phyloP scores from a whole-genome alignment of 2,329 filamentous ascomycete genomes.

The Talaromyces amestolkiae region DNA sequence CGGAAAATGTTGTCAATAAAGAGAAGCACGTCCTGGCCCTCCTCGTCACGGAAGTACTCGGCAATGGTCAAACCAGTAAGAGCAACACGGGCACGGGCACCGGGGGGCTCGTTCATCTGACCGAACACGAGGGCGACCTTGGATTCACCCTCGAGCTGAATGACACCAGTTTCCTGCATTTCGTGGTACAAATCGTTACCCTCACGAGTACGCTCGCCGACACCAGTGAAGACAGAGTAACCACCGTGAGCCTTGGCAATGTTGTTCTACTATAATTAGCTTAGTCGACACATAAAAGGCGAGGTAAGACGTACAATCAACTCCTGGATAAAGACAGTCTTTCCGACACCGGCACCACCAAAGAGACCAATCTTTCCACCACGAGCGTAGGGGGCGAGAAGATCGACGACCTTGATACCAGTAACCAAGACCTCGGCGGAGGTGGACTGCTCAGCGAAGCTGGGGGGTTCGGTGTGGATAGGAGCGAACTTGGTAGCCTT shows the following conservation, averaged over 20 bases:
- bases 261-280: slow-evolving; percentile 69
- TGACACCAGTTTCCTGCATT: slow-evolving; percentile 99
- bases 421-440: slow-evolving; percentile 94
- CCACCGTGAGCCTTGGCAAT: slow-evolving; percentile 99
- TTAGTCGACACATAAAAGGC: background rate
- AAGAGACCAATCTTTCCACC: slow-evolving; percentile 99
- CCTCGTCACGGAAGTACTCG: slow-evolving; percentile 78
- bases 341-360: slow-evolving; percentile 99
- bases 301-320: slow-evolving; percentile 66
- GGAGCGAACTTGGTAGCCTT: slow-evolving; percentile 83
- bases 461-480: slow-evolving; percentile 91
- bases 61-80: slow-evolving; percentile 71
- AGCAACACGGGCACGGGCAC: slow-evolving; percentile 99
- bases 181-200: slow-evolving; percentile 99
- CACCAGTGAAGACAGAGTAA: slow-evolving; percentile 99
- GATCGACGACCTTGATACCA: slow-evolving; percentile 99
- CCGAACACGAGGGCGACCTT: slow-evolving; percentile 99
- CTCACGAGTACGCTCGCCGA: slow-evolving; percentile 99
- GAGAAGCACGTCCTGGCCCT: slow-evolving; percentile 94
- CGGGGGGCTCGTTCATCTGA: slow-evolving; percentile 99
- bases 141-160: slow-evolving; percentile 97
- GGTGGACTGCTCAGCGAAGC: slow-evolving; percentile 94
- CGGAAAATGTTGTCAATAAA: slow-evolving; percentile 99
- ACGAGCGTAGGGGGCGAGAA: slow-evolving; percentile 98
- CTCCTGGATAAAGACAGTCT: slow-evolving; percentile 99